Evolutionary conservation across 306 rosid genomes (phyloP).

Genomic region (Quercus glauca): DNA sequence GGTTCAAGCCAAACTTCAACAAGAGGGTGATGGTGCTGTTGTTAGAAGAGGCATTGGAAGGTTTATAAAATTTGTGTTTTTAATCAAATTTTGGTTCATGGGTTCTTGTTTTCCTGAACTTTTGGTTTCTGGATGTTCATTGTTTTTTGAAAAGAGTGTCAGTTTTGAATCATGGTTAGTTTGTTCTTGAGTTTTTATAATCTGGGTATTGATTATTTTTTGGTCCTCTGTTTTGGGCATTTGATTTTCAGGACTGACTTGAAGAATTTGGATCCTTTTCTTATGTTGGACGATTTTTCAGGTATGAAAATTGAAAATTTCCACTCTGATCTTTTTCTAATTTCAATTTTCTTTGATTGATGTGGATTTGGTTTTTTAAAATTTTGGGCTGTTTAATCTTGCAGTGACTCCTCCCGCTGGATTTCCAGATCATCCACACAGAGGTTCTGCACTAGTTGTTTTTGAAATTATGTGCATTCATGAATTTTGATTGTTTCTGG

Average conservation of each 20-base stretch:
- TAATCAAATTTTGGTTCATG: not conserved
- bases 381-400: slow-evolving; percentile 2
- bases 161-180: not conserved
- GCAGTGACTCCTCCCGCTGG: slow-evolving; percentile 63
- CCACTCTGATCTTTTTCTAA: not conserved
- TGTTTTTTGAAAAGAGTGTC: not conserved
- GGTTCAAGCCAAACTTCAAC: slow-evolving; percentile 41
- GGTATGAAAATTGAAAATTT: slow-evolving; percentile 20
- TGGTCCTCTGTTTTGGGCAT: not conserved
- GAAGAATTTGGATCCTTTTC: slow-evolving; percentile 58
- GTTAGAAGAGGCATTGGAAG: slow-evolving; percentile 59
- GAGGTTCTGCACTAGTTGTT: slow-evolving; percentile 34
- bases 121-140: slow-evolving; percentile 8
- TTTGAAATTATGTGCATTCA: not conserved
- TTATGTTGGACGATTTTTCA: slow-evolving; percentile 53
- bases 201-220: slow-evolving; percentile 12
- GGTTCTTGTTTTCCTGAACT: not conserved
- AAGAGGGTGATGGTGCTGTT: slow-evolving; percentile 48
- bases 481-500: not conserved
- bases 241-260: slow-evolving; percentile 38
- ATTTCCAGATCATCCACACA: slow-evolving; percentile 71
- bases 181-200: not conserved
- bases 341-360: not conserved
- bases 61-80: slow-evolving; percentile 14
- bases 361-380: not conserved